phyloP scores from a whole-genome alignment of 805 yeast genomes.

The Candida insectalens region DNA sequence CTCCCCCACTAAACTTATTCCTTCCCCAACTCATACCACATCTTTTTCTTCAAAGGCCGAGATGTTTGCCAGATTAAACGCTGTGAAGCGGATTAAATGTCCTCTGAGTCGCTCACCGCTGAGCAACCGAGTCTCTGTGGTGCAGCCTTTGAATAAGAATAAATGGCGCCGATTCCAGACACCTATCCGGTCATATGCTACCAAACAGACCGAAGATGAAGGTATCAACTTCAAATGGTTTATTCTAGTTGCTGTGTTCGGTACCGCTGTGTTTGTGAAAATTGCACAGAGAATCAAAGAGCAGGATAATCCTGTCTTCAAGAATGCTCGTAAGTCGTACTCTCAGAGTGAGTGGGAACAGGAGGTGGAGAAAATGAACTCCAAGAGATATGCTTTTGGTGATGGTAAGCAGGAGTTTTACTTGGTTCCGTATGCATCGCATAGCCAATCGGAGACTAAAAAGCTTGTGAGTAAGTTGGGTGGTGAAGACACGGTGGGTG shows the following conservation, averaged over 20 bases:
- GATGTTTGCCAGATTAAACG: no score
- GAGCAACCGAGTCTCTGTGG: no score
- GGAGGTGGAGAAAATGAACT: conserved; percentile 25
- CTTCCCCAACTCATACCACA: no score
- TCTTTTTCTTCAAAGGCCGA: no score
- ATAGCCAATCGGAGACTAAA: conserved; percentile 7
- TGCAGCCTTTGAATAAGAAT: no score
- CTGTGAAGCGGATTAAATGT: no score
- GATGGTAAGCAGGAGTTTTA: conserved; percentile 18
- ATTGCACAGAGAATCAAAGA: conserved; percentile 24
- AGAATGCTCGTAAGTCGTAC: conserved; percentile 29
- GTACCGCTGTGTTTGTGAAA: conserved; percentile 30
- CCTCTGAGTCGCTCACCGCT: no score
- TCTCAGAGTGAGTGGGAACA: conserved; percentile 38
- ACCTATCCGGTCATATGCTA: no score
- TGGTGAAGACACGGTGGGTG: conserved; percentile 19
- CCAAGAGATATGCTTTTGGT: conserved; percentile 21
- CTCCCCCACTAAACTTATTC: neutral
- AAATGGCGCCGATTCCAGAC: no score
- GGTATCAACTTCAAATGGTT: conserved; percentile 8
- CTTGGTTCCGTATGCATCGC: conserved; percentile 19
- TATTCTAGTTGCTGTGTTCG: conserved; percentile 30
- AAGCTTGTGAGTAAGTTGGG: conserved; percentile 9
- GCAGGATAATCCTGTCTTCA: conserved; percentile 20
- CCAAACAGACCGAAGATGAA: no score